Evolutionary conservation across 768 basidiomycete species (phyloP).

Genomic region (Suillus americanus): DNA sequence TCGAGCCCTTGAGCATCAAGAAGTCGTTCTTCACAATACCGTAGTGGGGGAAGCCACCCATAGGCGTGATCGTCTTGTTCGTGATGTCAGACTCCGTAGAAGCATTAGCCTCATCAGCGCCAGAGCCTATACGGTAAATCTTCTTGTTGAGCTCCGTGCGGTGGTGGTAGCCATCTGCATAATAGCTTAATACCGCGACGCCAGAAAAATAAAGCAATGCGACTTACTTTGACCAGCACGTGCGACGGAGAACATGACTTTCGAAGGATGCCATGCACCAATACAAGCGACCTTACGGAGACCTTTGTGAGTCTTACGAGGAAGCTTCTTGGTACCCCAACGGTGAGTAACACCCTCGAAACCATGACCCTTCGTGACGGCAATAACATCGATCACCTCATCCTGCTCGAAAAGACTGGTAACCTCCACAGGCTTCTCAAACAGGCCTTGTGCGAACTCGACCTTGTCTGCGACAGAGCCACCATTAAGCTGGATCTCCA

Average conservation of each 20-base stretch:
- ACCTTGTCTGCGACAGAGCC: constrained; percentile 97
- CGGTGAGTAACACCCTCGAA: constrained; percentile 99
- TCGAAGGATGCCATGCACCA: constrained; percentile 97
- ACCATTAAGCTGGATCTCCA: constrained; percentile 99
- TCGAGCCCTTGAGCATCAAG: constrained; percentile 93
- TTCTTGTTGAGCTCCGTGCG: constrained; percentile 99
- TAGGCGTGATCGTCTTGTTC: constrained; percentile 90
- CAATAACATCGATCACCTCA: constrained; percentile 95
- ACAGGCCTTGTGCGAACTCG: constrained; percentile 88
- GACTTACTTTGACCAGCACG: constrained; percentile 98
- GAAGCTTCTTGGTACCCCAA: constrained; percentile 99
- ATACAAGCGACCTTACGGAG: constrained; percentile 99
- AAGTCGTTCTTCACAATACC: constrained; percentile 99
- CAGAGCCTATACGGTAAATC: constrained; percentile 92
- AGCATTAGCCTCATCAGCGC: constrained; percentile 75
- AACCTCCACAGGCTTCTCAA: constrained; percentile 95
- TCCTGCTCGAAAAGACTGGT: constrained; percentile 90
- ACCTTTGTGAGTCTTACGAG: constrained; percentile 99
- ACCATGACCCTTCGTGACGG: constrained; percentile 98
- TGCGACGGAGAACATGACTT: constrained; percentile 99
- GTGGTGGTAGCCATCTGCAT: constrained; percentile 90
- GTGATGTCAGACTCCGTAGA: constrained; percentile 95
- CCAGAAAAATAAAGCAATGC: constrained; percentile 7
- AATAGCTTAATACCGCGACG: constrained; percentile 8
- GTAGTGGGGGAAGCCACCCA: constrained; percentile 99